Conservation (phyloP, 495 filamentous ascomycete genomes). For the Hyaloscypha variabilis region DNA sequence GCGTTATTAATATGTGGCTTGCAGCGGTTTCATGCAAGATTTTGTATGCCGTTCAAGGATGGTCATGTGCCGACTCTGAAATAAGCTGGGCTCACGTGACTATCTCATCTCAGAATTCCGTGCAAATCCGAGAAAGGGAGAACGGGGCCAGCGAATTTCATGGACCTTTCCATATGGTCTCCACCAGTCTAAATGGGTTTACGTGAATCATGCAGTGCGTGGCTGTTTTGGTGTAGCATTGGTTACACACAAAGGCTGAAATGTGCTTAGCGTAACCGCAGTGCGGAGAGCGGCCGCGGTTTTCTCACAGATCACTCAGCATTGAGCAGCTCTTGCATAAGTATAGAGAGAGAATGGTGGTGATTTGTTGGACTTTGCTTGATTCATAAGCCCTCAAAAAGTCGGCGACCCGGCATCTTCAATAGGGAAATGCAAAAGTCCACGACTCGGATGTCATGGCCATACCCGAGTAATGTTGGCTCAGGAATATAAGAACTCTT, state of each 20-base stretch:
- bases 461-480: background rate
- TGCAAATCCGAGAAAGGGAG: no score
- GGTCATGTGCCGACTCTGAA: no score
- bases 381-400: background rate
- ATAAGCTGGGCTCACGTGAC: no score
- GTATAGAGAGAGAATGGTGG: background rate
- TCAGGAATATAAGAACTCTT: background rate
- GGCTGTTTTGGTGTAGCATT: no score
- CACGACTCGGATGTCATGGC: background rate
- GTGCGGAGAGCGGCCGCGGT: background rate
- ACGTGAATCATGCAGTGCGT: no score
- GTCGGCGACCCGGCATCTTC: background rate
- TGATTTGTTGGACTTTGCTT: background rate
- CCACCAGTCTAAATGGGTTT: no score
- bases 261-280: background rate
- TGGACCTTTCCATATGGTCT: no score
- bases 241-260: background rate
- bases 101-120: no score
- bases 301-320: background rate
- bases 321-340: background rate
- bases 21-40: no score
- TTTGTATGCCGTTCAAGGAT: no score
- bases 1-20: no score
- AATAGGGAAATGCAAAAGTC: background rate
- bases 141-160: no score